Conservation (phyloP, 345 rosid genomes). For the Fremontodendron californicum region DNA sequence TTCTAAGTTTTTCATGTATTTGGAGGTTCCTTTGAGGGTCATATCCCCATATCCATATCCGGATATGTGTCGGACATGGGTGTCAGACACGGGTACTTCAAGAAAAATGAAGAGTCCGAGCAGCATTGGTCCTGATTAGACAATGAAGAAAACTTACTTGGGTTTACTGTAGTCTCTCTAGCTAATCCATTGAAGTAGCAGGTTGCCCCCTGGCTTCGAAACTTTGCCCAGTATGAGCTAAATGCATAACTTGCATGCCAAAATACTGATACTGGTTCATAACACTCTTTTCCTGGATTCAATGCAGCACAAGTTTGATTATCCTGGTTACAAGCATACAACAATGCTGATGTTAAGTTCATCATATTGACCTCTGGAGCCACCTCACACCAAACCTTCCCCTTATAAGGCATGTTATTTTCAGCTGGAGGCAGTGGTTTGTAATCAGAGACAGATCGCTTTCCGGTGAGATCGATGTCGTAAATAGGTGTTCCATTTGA, state of each 20-base stretch:
- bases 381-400: constrained; percentile 65
- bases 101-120: no score
- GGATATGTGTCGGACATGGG: no score
- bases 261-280: constrained; percentile 42
- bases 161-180: constrained; percentile 46
- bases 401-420: constrained; percentile 48
- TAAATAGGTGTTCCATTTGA: constrained; percentile 47
- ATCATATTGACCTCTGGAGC: constrained; percentile 32
- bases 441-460: constrained; percentile 15
- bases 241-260: constrained; percentile 77
- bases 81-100: no score
- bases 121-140: no score
- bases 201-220: constrained; percentile 45
- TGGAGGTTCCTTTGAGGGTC: no score
- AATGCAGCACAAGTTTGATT: constrained; percentile 51
- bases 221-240: constrained; percentile 69
- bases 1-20: no score
- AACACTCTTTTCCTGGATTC: constrained; percentile 52
- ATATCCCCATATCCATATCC: no score
- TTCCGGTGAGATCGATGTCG: constrained; percentile 55
- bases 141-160: constrained; percentile 58
- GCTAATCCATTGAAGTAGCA: constrained; percentile 79
- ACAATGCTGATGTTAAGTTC: constrained; percentile 36
- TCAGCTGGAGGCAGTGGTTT: constrained; percentile 24
- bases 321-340: constrained; percentile 46